Conservation (phyloP, 768 basidiomycete genomes). For the Collybia sp. region DNA sequence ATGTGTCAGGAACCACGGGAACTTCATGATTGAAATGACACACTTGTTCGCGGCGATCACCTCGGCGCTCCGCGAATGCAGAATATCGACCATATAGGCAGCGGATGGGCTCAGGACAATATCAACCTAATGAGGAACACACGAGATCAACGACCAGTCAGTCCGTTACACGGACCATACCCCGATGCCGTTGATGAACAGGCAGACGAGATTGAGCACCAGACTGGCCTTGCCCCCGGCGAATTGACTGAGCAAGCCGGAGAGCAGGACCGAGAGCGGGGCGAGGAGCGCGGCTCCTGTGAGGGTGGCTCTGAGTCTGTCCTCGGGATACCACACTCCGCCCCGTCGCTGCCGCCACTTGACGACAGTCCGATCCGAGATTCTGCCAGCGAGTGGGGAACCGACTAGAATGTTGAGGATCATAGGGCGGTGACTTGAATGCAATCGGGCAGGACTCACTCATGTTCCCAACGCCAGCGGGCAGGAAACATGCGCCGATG, state of each 20-base stretch:
- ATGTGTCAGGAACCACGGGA: background rate
- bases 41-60: slow-evolving; percentile 26
- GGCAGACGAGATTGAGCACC: slow-evolving; percentile 11
- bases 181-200: slow-evolving; percentile 11
- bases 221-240: slow-evolving; percentile 21
- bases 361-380: slow-evolving; percentile 38
- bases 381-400: slow-evolving; percentile 36
- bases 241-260: slow-evolving; percentile 33
- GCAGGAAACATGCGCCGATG: slow-evolving; percentile 37
- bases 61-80: too few species aligned
- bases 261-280: slow-evolving; percentile 37
- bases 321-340: too few species aligned
- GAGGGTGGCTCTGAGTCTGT: too few species aligned
- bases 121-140: slow-evolving; percentile 42
- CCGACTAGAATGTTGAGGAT: slow-evolving; percentile 30
- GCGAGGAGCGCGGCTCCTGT: slow-evolving; percentile 32
- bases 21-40: background rate
- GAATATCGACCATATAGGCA: too few species aligned
- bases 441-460: too few species aligned
- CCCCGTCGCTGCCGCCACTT: too few species aligned
- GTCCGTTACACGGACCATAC: slow-evolving; percentile 28
- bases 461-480: slow-evolving; percentile 35
- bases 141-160: too few species aligned
- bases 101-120: slow-evolving; percentile 31
- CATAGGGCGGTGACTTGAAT: too few species aligned